Evolutionary conservation across 2,329 filamentous ascomycete genomes (phyloP), one percentile per base, ranked within the genome.

Genomic region (Xylariomycetidae sp.): DNA sequence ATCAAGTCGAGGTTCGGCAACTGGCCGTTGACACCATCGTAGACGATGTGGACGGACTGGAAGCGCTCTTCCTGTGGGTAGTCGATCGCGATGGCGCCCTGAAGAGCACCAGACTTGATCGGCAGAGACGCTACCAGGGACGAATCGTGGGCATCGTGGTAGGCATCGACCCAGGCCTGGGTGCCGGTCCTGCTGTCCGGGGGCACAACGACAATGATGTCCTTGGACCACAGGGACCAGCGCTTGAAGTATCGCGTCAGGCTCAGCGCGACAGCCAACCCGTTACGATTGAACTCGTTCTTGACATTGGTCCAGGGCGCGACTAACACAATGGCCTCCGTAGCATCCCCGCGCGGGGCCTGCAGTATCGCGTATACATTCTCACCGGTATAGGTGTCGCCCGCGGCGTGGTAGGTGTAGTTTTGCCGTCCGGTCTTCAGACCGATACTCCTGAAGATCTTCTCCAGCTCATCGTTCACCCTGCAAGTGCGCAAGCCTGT

Each of bases 181-280:
- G 88, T 86, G 1, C 90, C 92, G 9, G 85, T 83, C 38, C 81
- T 83, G 58, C 87, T 94, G 60, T 98, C 92, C 0, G 85, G 82
- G 0, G 92, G 81, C 29, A 98, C 74, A 5, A 98, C 64, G 48
- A 98, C 79, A 38, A 98, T 90, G 47, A 98, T 95, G 58, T 98
- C 92, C 61, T 98, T 98, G 38, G 89, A 95, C 92, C 92, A 98
- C 18, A 98, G 72, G 33, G 88, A 95, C 92, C 92, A 98, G 48
- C 83, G 78, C 61, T 93, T 95, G 65, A 98, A 96, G 62, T 98
- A 98, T 46, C 92, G 78, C 18, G 87, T 85, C 47, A 98, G 63
- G 1, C 90, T 89, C 50, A 98, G 65, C 2, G 88, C 81, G 19
- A 98, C 72, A 6, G 88, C 82, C 5, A 98, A 80, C 13, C 90